Evolutionary conservation across 2,329 filamentous ascomycete species (phyloP), one percentile per base, ranked within the genome.

Genomic region (Penicillium sp.): DNA sequence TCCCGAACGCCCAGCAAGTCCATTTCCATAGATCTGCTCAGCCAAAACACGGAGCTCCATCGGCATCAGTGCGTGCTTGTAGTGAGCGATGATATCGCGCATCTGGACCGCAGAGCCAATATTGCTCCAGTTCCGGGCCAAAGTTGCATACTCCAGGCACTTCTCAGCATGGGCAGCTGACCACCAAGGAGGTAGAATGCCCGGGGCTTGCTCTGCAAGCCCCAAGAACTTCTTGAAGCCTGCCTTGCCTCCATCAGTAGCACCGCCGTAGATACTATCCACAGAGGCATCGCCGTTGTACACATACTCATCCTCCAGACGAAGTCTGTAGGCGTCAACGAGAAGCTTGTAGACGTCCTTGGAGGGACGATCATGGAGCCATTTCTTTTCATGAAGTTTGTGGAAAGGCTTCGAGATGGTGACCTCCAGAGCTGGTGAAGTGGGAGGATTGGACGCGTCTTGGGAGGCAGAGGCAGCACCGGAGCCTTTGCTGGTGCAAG

Each of bases 251-350:
- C 9, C 11, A 8, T 42, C 13, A 7, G 8, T 8, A 2, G 38
- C 34, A 1, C 25, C 29, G 11, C 13, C 13, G 18, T 48, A 49
- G 34, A 44, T 39, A 7, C 41, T 44, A 13, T 38, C 40, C 7
- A 4, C 9, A 2, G 36, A 13, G 5, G 27, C 9, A 5, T 34
- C 8, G 2, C 36, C 13, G 1, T 4, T 18, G 25, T 41, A 12
- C 0, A 11, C 43, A 29, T 13, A 32, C n/a, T 45, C 34, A 4
- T 54, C 46, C 4, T 46, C 35, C 1, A 54, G 48, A n/a, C 68
- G 71, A n/a, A 79, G 53, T 28, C 74, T 73, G 54, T 77, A 78
- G 2, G 66, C 51, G 50, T 79, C 76, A 45, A 78, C 68, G 9
- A 79, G 68, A 1, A 76, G 53, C 25, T 62, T 55, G 58, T 71